phyloP scores from a whole-genome alignment of 139 green algal species.

The Deuterostichococcus epilithicus region DNA sequence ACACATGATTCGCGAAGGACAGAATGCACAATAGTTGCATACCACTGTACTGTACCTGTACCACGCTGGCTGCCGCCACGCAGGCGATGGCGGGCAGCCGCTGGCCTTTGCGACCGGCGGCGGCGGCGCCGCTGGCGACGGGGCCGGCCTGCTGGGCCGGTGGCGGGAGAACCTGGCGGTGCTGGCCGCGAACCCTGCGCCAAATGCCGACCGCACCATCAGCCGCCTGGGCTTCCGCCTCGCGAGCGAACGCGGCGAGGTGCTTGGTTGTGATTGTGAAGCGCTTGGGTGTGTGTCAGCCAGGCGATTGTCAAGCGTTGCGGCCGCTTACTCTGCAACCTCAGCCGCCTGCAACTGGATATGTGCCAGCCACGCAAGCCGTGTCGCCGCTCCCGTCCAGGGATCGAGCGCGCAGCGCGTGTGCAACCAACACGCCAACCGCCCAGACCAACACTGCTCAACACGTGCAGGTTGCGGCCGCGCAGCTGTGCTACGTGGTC shows the following conservation, averaged over 20 bases:
- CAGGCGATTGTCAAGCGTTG: too few relatives aligned
- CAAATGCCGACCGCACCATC: constrained; percentile 51
- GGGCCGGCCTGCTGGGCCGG: constrained; percentile 28
- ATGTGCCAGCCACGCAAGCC: too few relatives aligned
- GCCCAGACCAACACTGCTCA: too few relatives aligned
- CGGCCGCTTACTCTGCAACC: too few relatives aligned
- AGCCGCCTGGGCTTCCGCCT: constrained; percentile 61
- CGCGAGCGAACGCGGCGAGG: constrained; percentile 35
- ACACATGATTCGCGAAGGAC: too few relatives aligned
- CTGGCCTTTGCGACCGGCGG: background rate
- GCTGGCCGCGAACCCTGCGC: constrained; percentile 50
- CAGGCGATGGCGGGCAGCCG: background rate
- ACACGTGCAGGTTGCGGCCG: constrained; percentile 41
- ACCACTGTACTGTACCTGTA: too few relatives aligned
- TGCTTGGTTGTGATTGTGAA: background rate
- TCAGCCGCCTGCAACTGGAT: too few relatives aligned
- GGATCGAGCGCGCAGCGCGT: too few relatives aligned
- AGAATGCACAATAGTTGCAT: too few relatives aligned
- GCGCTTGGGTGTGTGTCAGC: too few relatives aligned
- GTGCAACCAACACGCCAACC: too few relatives aligned
- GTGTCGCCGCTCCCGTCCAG: too few relatives aligned
- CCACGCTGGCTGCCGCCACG: background rate
- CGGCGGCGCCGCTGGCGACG: background rate
- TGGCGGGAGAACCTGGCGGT: constrained; percentile 77
- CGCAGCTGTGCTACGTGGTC: constrained; percentile 74